Conservation (phyloP, 345 rosid species). For the Carallia pectinifolia region DNA sequence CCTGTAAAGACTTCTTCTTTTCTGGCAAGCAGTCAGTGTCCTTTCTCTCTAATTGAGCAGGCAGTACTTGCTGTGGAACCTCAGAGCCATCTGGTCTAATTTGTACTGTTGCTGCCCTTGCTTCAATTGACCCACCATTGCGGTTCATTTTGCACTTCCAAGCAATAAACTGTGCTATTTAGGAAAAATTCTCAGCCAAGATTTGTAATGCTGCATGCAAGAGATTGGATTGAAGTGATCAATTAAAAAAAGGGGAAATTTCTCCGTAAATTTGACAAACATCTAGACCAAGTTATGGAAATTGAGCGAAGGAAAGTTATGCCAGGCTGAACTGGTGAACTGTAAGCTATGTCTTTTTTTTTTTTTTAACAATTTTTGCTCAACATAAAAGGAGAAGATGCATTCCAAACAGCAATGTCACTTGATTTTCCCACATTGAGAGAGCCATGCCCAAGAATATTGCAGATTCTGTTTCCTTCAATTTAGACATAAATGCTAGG, state of each 20-base stretch:
- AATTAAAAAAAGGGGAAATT: background rate
- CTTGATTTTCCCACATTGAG: no score
- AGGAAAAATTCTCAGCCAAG: background rate
- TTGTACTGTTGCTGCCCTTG: conserved; percentile 14
- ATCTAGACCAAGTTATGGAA: no score
- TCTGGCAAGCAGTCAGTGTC: conserved; percentile 32
- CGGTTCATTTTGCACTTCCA: conserved; percentile 30
- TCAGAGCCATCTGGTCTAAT: conserved; percentile 33
- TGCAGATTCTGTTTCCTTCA: no score
- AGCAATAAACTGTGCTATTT: background rate
- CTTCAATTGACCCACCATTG: conserved; percentile 18
- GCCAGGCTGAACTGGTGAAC: no score
- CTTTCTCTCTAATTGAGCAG: conserved; percentile 26
- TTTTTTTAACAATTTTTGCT: no score
- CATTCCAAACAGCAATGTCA: no score
- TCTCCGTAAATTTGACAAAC: background rate
- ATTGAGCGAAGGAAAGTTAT: no score
- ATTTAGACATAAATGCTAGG: no score
- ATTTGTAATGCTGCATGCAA: background rate
- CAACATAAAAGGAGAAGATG: no score
- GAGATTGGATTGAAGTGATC: background rate
- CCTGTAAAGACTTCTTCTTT: conserved; percentile 49
- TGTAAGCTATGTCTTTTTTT: no score
- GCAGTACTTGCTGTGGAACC: conserved; percentile 24
- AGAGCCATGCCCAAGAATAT: no score